phyloP scores from a whole-genome alignment of 2,329 filamentous ascomycete species.

The Fusarium sp. region DNA sequence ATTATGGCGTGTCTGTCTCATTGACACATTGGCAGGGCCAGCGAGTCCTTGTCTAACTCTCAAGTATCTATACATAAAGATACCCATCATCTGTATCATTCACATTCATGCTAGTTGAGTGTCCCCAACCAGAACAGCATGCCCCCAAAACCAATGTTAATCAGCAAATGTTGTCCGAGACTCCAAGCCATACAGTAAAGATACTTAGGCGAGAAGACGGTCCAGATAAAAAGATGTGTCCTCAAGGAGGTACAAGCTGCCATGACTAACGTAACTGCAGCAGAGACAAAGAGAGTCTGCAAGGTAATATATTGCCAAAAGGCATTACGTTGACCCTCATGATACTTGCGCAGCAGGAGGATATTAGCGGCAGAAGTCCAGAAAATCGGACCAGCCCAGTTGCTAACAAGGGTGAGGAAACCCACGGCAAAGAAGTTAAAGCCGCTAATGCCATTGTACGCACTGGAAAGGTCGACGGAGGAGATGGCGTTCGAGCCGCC shows the following conservation, averaged over 20 bases:
- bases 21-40: neutral
- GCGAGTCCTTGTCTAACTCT: slow-evolving; percentile 2
- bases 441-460: slow-evolving; percentile 89
- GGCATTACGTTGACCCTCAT: slow-evolving; percentile 48
- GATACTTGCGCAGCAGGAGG: slow-evolving; percentile 62
- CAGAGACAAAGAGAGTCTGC: slow-evolving; percentile 77
- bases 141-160: slow-evolving; percentile 76
- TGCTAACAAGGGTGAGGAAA: slow-evolving; percentile 84
- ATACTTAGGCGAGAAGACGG: slow-evolving; percentile 97
- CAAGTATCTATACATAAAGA: slow-evolving; percentile 13
- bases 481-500: slow-evolving; percentile 96
- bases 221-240: slow-evolving; percentile 98
- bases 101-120: slow-evolving; percentile 19
- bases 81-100: slow-evolving; percentile 8
- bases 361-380: slow-evolving; percentile 79
- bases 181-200: slow-evolving; percentile 93
- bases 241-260: slow-evolving; percentile 84
- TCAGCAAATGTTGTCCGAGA: slow-evolving; percentile 80
- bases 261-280: slow-evolving; percentile 82
- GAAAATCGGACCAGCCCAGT: slow-evolving; percentile 93
- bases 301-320: slow-evolving; percentile 69
- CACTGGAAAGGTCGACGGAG: slow-evolving; percentile 92
- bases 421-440: slow-evolving; percentile 89
- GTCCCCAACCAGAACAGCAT: slow-evolving; percentile 67
- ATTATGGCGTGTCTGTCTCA: slow-evolving; percentile 21